Conservation (phyloP, 495 filamentous ascomycete genomes). For the Trichoderma virens region DNA sequence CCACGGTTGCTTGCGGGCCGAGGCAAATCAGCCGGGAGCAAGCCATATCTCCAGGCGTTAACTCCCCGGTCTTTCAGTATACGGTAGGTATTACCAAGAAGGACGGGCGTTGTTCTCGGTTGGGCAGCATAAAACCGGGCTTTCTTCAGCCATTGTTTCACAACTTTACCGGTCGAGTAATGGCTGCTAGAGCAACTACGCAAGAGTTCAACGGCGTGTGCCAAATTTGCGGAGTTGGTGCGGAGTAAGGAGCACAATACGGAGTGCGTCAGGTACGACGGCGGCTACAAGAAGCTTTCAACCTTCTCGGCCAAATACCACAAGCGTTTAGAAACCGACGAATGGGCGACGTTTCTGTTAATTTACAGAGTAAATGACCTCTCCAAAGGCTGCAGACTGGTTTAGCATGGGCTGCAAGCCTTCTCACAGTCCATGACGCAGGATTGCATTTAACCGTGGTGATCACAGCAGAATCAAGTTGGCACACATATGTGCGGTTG, state of each 20-base stretch:
- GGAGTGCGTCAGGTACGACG: conserved; percentile 2
- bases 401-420: not conserved
- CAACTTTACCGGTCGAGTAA: not conserved
- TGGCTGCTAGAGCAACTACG: not conserved
- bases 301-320: not conserved
- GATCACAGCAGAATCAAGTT: not conserved
- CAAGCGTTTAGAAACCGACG: not conserved
- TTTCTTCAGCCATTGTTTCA: not conserved
- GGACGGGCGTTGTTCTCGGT: not conserved
- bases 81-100: not conserved
- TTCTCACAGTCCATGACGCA: not conserved
- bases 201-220: not conserved
- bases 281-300: not conserved
- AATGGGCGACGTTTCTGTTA: not conserved
- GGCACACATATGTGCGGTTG: not conserved
- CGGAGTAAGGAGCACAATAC: not conserved
- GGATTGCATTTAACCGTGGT: not conserved
- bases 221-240: not conserved
- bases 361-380: not conserved
- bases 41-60: not conserved
- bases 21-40: not conserved
- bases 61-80: not conserved
- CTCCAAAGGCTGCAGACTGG: not conserved
- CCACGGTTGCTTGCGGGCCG: not conserved
- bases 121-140: not conserved